Evolutionary conservation across 129 eudicot genomes (phyloP).

Genomic region (Escallonia herrerae): DNA sequence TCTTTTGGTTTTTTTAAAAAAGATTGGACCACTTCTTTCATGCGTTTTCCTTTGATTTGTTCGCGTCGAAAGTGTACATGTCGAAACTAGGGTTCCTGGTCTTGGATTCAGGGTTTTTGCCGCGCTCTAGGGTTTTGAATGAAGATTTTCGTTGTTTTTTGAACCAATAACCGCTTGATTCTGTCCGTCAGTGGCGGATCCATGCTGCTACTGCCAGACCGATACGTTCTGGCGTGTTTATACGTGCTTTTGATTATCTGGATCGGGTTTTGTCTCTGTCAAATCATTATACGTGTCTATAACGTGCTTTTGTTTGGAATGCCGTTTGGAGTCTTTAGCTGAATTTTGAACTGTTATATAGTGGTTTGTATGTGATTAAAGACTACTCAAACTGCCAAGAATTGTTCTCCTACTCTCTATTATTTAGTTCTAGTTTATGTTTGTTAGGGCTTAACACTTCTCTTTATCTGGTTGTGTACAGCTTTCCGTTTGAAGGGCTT

Average conservation of each 20-base stretch:
- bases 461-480: neutral
- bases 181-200: slow-evolving; percentile 30
- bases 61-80: slow-evolving; percentile 9
- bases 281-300: too few species aligned
- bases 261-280: slow-evolving; percentile 2
- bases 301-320: neutral
- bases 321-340: neutral
- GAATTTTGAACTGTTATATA: neutral
- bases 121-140: slow-evolving; percentile 5
- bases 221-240: slow-evolving; percentile 1
- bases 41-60: slow-evolving; percentile 14
- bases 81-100: slow-evolving; percentile 29
- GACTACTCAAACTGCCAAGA: neutral
- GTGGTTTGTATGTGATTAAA: neutral
- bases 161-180: neutral
- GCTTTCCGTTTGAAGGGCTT: slow-evolving; percentile 14
- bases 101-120: slow-evolving; percentile 34
- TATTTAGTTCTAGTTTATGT: too few species aligned
- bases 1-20: neutral
- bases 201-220: slow-evolving; percentile 11
- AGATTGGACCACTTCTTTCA: slow-evolving; percentile 15
- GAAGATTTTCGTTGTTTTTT: neutral
- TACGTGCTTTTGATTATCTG: slow-evolving; percentile 3
- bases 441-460: too few species aligned
- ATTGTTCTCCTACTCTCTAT: too few species aligned